Evolutionary conservation across 306 rosid genomes (phyloP), one percentile per base, ranked within the genome.

Genomic region (Abrus pulchellus): DNA sequence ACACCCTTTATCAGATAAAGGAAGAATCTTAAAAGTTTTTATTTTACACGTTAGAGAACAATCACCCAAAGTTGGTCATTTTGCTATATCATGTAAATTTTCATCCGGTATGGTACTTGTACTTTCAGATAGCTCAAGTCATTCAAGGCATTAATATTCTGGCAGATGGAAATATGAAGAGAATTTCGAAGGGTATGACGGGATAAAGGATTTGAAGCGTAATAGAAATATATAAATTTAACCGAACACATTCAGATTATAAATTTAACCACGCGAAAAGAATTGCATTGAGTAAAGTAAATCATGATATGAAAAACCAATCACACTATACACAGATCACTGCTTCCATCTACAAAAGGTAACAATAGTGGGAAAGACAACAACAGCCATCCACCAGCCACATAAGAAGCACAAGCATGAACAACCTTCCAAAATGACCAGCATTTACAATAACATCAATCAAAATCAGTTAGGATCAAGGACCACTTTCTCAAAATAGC

Each of bases 371-470:
- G 63, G 65, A 66, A 40, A 57, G 66, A 69, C 54, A n/a, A 29
- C 57, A 48, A 66, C 43, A 47, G 10, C 76, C 59, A 56, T 47
- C 83, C 12, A 36, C 34, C 78, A 49, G 13, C 13, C 52, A 62
- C 74, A 33, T 9, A 70, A 68, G 61, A 71, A 65, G 47, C 83
- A 85, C 61, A 81, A 47, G 72, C 82, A 80, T 28, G 64, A 70
- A 13, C 55, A 40, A 61, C 79, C 65, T 75, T 75, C 76, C 59
- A 49, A 66, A 72, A 78, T 43, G 65, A 67, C 14, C 50, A 4
- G 60, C 34, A 57, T 10, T 85, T 77, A 73, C 68, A 72, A 41
- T 54, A 61, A 67, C 78, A 55, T 14, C 66, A 67, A 44, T 54
- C 54, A 47, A 13, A 65, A 65, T 27, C 68, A 75, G 49, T 55